These are phyloP conservation scores for Gastrodia elata DNA, from an alignment of 106 monocot species.

Conservation along the genomic window DNA sequence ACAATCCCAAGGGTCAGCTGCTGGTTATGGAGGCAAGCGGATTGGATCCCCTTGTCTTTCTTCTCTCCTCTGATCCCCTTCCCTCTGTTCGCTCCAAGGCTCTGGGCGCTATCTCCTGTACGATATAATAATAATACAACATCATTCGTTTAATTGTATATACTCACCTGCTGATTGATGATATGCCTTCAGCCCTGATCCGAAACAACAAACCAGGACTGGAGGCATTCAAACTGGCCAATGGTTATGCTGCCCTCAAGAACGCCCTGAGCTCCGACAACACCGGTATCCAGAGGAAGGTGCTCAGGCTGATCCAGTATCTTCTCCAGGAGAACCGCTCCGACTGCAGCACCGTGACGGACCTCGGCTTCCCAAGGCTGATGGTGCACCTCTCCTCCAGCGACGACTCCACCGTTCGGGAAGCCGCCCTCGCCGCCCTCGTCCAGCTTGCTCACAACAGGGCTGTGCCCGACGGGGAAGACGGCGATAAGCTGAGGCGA, in stretches of 20 bases:
- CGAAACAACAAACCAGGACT: conserved; percentile 49
- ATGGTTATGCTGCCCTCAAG: conserved; percentile 49
- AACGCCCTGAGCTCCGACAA: conserved; percentile 54
- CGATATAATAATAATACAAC: no score
- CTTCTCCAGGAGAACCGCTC: conserved; percentile 56
- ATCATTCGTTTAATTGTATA: no score
- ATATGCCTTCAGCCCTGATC: conserved; percentile 33
- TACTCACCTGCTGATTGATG: not conserved
- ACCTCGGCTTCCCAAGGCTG: conserved; percentile 65
- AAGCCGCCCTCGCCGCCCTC: conserved; percentile 56
- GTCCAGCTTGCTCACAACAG: conserved; percentile 47
- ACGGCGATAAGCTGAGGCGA: conserved; percentile 49
- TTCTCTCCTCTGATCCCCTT: conserved; percentile 76
- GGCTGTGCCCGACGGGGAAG: conserved; percentile 15
- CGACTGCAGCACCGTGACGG: conserved; percentile 35
- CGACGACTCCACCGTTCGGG: conserved; percentile 52
- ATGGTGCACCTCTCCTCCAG: conserved; percentile 76
- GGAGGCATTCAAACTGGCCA: conserved; percentile 51
- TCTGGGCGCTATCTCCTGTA: conserved; percentile 94
- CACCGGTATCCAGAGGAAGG: conserved; percentile 64
- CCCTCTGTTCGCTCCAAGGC: conserved; percentile 60
- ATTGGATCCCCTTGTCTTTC: conserved; percentile 65
- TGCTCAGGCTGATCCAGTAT: conserved; percentile 62
- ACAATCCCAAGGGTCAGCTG: conserved; percentile 80
- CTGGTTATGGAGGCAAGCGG: conserved; percentile 87